phyloP scores from a whole-genome alignment of 1,139 yeast genomes.

The Kurtzmaniella quercitrusa region DNA sequence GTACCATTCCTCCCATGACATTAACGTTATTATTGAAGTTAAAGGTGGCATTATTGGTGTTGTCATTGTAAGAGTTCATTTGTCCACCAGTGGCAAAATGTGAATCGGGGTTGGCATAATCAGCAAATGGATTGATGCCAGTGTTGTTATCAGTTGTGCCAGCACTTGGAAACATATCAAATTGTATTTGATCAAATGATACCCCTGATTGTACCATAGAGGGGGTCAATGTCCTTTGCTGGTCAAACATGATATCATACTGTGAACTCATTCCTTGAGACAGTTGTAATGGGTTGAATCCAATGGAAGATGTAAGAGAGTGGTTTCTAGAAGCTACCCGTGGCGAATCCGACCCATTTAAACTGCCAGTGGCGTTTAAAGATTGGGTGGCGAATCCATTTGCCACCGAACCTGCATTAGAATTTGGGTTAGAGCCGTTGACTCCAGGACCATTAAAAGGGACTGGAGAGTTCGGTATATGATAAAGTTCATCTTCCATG shows the following conservation, averaged over 20 bases:
- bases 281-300: neutral
- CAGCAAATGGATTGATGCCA: constrained; percentile 27
- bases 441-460: neutral
- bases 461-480: constrained; percentile 31
- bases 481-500: constrained; percentile 63
- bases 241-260: constrained; percentile 27
- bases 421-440: neutral
- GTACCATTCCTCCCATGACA: neutral
- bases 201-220: neutral
- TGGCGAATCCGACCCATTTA: constrained; percentile 9
- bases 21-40: constrained; percentile 7
- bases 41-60: constrained; percentile 6
- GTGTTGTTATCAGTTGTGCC: neutral
- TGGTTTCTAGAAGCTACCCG: constrained; percentile 7
- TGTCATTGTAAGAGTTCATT: constrained; percentile 4
- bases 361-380: neutral
- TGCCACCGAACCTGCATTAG: constrained; percentile 2
- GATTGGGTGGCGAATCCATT: neutral
- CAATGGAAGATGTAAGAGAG: constrained; percentile 16
- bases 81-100: constrained; percentile 16
- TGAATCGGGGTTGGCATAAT: constrained; percentile 38
- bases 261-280: constrained; percentile 8
- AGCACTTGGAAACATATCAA: constrained; percentile 5
- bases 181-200: constrained; percentile 6
- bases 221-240: constrained; percentile 13